Percentiles rank a stretch among this genome's conserved stretches.
Conservation (phyloP, 495 filamentous ascomycete genomes). For the Lasiosphaeria hispida region DNA sequence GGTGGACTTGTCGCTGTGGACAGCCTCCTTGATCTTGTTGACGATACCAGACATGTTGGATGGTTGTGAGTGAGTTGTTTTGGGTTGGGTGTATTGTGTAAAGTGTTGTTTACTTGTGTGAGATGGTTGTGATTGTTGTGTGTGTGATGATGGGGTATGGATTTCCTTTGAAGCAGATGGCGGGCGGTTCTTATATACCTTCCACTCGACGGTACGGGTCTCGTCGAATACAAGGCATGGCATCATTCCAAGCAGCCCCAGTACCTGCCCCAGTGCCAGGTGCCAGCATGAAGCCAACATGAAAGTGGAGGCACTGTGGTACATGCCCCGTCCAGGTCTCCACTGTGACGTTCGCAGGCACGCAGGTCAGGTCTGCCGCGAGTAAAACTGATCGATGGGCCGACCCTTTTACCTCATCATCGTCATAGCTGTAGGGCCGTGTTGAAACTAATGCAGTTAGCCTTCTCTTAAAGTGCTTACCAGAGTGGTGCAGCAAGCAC, state of each 20-base stretch:
- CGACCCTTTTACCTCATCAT: constrained; percentile 11
- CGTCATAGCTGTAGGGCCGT: background rate
- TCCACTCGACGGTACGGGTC: no score
- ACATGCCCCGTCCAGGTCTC: no score
- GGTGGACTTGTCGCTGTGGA: constrained; percentile 35
- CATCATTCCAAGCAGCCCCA: constrained; percentile 1
- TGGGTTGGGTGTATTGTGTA: constrained; percentile 9
- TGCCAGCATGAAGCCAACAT: no score
- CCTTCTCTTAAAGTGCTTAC: no score
- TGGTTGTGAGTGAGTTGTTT: constrained; percentile 14
- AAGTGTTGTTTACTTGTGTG: constrained; percentile 9
- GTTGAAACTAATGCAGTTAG: background rate
- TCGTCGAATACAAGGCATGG: background rate
- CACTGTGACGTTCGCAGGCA: background rate
- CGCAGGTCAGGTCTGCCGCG: background rate
- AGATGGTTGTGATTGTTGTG: constrained; percentile 10
- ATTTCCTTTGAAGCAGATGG: background rate
- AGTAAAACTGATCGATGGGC: background rate
- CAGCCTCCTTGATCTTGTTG: constrained; percentile 72
- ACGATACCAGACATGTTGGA: constrained; percentile 63
- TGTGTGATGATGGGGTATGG: background rate
- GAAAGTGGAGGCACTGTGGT: no score
- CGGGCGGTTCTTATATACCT: no score
- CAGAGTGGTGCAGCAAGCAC: background rate
- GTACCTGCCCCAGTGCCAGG: no score